Conservation (phyloP, 768 basidiomycete genomes). For the Rhizopogon rudus region DNA sequence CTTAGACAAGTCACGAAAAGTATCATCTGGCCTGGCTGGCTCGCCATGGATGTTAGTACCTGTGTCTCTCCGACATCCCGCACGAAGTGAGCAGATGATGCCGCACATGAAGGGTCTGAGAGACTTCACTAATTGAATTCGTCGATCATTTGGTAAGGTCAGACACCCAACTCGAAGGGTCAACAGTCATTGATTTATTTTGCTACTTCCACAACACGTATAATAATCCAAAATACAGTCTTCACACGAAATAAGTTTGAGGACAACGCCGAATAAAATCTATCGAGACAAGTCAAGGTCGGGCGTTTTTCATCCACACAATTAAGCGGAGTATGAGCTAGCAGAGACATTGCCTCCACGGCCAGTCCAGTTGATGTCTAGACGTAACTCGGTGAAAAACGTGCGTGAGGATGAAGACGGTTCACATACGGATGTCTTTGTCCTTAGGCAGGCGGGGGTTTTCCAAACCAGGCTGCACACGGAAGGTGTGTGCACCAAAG, state of each 20-base stretch:
- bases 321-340: slow-evolving; percentile 71
- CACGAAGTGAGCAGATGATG: slow-evolving; percentile 48
- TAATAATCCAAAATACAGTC: slow-evolving; percentile 14
- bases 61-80: slow-evolving; percentile 9
- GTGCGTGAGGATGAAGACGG: neutral
- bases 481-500: slow-evolving; percentile 99
- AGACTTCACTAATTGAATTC: neutral
- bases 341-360: slow-evolving; percentile 94
- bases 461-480: slow-evolving; percentile 88
- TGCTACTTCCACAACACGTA: slow-evolving; percentile 9
- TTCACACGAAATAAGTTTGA: neutral
- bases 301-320: neutral
- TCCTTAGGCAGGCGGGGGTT: slow-evolving; percentile 74
- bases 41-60: neutral
- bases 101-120: slow-evolving; percentile 54
- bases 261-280: slow-evolving; percentile 10
- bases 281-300: slow-evolving; percentile 8
- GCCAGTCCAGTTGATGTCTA: slow-evolving; percentile 98
- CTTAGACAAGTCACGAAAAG: slow-evolving; percentile 19
- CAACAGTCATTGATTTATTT: neutral
- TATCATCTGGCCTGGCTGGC: neutral
- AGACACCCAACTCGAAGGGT: too few species aligned
- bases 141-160: neutral
- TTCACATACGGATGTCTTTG: slow-evolving; percentile 80
- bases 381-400: slow-evolving; percentile 1